Percentiles rank a stretch among this genome's conserved stretches.
phyloP scores from a whole-genome alignment of 768 basidiomycete species.

The Nevesoporus exiguus region DNA sequence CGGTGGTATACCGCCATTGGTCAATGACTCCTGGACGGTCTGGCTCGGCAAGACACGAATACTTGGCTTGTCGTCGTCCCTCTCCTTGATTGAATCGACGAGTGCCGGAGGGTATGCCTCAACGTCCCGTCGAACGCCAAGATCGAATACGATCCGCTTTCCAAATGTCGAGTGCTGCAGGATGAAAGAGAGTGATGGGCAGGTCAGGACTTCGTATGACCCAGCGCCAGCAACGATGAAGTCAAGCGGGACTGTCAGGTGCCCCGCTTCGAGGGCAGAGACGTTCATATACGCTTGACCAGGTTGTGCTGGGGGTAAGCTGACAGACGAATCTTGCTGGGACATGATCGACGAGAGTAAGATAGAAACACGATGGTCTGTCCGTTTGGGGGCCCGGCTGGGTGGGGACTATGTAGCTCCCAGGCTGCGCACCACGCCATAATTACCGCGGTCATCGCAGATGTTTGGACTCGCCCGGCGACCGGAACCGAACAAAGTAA shows the following conservation, averaged over 20 bases:
- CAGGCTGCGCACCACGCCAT: too few species aligned
- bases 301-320: neutral
- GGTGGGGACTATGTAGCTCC: too few species aligned
- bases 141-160: conserved; percentile 49
- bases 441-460: too few species aligned
- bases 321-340: neutral
- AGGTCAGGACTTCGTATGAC: conserved; percentile 16
- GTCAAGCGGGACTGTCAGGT: conserved; percentile 35
- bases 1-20: neutral
- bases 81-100: neutral
- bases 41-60: neutral
- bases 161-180: conserved; percentile 44
- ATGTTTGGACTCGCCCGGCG: too few species aligned
- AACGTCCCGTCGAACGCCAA: conserved; percentile 50
- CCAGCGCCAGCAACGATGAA: neutral
- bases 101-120: conserved; percentile 35
- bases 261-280: conserved; percentile 55
- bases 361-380: too few species aligned
- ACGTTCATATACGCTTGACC: conserved; percentile 43
- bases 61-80: neutral
- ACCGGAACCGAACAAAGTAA: too few species aligned
- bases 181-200: conserved; percentile 52
- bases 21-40: neutral
- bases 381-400: too few species aligned
- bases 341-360: neutral